These are phyloP conservation scores for Polytrichum formosum DNA, from an alignment of 225 moss, liverwort and hornwort genomes.

Conservation along the genomic window DNA sequence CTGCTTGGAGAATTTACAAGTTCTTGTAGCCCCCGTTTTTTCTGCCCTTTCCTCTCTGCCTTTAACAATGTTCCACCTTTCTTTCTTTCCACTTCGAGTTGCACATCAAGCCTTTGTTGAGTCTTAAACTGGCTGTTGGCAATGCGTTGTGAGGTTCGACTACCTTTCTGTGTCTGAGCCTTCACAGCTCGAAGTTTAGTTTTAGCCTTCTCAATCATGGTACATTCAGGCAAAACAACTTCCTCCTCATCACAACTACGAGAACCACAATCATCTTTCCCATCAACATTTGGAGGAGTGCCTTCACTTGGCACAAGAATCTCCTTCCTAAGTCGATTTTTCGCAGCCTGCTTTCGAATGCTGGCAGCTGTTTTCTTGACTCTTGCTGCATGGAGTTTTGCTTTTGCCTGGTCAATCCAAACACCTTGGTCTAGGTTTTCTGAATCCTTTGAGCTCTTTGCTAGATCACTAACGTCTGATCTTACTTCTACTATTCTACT, in stretches of 20 bases:
- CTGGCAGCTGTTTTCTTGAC: constrained; percentile 21
- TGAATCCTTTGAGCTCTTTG: constrained; percentile 29
- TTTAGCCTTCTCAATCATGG: constrained; percentile 9
- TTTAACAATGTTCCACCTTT: constrained; percentile 16
- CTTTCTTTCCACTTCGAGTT: constrained; percentile 15
- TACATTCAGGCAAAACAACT: constrained; percentile 6
- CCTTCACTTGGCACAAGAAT: constrained; percentile 10
- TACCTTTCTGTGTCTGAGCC: constrained; percentile 21
- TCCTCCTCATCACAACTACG: constrained; percentile 10
- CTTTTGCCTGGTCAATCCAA: constrained; percentile 42
- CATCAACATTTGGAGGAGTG: constrained; percentile 5
- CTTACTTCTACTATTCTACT: constrained; percentile 12
- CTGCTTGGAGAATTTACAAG: not conserved
- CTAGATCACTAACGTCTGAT: constrained; percentile 12
- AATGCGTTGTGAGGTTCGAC: constrained; percentile 42
- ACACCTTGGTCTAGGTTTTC: constrained; percentile 15
- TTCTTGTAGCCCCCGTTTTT: constrained; percentile 9
- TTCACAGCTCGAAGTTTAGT: constrained; percentile 17
- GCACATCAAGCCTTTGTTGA: constrained; percentile 21
- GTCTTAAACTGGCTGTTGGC: constrained; percentile 37
- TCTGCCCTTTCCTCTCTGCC: constrained; percentile 19
- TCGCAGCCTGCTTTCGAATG: constrained; percentile 17
- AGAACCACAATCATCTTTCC: constrained; percentile 12
- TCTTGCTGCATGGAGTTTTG: constrained; percentile 49
- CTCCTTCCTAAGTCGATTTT: constrained; percentile 19